phyloP scores from a whole-genome alignment of 2,329 filamentous ascomycete genomes.

The Myriosclerotinia scirpicola region DNA sequence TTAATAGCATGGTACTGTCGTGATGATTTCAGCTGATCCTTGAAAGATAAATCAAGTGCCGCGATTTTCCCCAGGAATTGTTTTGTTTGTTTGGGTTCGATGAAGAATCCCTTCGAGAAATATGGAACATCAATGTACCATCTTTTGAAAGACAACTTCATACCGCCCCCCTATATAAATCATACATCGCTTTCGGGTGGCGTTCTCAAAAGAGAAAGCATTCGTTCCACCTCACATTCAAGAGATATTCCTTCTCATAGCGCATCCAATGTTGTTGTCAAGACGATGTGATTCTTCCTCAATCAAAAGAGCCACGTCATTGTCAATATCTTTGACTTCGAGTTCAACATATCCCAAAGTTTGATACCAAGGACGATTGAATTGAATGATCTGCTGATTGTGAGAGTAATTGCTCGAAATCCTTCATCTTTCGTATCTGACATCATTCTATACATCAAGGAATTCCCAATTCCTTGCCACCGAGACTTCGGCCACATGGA shows the following conservation, averaged over 20 bases:
- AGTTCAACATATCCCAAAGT: constrained; percentile 37
- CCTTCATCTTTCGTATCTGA: constrained; percentile 34
- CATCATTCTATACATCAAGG: constrained; percentile 37
- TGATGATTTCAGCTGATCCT: constrained; percentile 19
- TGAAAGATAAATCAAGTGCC: constrained; percentile 8
- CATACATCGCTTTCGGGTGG: not conserved
- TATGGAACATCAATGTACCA: constrained; percentile 11
- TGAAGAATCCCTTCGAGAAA: constrained; percentile 4
- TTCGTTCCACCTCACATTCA: not conserved
- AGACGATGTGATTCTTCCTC: constrained; percentile 7
- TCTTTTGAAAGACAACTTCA: constrained; percentile 11
- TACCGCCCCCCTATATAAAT: not conserved
- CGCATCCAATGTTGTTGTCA: constrained; percentile 6
- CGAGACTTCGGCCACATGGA: constrained; percentile 39
- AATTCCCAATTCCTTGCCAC: constrained; percentile 38
- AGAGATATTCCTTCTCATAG: constrained; percentile 18
- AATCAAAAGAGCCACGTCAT: constrained; percentile 13
- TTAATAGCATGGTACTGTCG: constrained; percentile 19
- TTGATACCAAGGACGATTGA: constrained; percentile 39
- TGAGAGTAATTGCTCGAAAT: constrained; percentile 36
- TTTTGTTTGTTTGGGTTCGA: constrained; percentile 13
- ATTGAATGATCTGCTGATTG: constrained; percentile 37
- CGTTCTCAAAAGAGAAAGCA: not conserved
- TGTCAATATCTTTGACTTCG: constrained; percentile 27
- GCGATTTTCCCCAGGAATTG: constrained; percentile 2